phyloP scores from a whole-genome alignment of 2,329 filamentous ascomycete species.

The Xylariaceae sp. region DNA sequence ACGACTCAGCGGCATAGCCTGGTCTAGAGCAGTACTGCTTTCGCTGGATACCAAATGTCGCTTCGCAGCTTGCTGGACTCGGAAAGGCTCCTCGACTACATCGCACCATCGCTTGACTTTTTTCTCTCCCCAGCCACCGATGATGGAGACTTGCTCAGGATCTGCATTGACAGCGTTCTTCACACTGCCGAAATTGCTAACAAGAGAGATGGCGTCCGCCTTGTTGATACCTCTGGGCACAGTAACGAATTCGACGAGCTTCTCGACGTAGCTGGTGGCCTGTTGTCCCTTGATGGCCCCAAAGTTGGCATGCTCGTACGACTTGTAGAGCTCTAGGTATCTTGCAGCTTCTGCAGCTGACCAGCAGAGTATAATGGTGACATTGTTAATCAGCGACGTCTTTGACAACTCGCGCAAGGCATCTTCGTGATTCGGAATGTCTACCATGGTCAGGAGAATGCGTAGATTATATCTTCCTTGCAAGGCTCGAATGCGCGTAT shows the following conservation, averaged over 20 bases:
- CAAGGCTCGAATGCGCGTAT: conserved; percentile 81
- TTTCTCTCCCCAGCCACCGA: conserved; percentile 93
- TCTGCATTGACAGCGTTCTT: conserved; percentile 82
- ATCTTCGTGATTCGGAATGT: conserved; percentile 93
- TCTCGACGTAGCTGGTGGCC: conserved; percentile 77
- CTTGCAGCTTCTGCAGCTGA: conserved; percentile 87
- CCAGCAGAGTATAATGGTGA: conserved; percentile 92
- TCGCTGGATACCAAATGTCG: conserved; percentile 25
- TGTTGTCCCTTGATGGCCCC: conserved; percentile 82
- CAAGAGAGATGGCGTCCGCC: conserved; percentile 84
- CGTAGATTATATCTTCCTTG: conserved; percentile 84
- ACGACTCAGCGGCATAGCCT: conserved; percentile 35
- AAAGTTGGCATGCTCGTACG: conserved; percentile 78
- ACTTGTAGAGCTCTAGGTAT: conserved; percentile 93
- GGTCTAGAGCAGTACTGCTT: conserved; percentile 26
- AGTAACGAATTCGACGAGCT: conserved; percentile 88
- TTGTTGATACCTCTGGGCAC: conserved; percentile 89
- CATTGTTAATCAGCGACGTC: conserved; percentile 85
- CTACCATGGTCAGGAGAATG: conserved; percentile 84
- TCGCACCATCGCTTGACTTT: conserved; percentile 85
- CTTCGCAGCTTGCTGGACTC: conserved; percentile 67
- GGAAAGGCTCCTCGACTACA: conserved; percentile 80
- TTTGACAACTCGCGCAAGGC: conserved; percentile 85
- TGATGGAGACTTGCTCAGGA: conserved; percentile 75
- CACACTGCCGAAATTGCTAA: conserved; percentile 88